Conservation (phyloP, 129 eudicot genomes). For the Tagetes patula region DNA sequence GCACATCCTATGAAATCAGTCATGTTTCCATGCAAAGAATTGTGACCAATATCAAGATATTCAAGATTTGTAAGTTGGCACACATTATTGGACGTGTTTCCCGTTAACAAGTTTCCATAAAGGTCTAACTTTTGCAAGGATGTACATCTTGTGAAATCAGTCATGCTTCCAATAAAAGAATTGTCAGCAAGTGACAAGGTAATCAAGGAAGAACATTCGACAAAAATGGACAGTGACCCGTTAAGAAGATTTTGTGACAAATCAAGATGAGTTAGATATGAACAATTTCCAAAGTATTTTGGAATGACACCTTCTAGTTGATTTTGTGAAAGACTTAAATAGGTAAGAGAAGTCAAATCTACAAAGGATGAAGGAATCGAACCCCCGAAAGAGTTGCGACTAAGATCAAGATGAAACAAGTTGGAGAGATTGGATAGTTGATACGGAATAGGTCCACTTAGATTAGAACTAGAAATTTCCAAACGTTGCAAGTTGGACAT, state of each 20-base stretch:
- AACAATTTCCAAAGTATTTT: constrained; percentile 2
- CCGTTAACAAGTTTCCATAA: no score
- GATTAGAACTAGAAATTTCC: background rate
- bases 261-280: background rate
- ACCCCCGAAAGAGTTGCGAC: background rate
- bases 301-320: constrained; percentile 5
- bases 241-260: constrained; percentile 20
- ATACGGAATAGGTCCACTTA: constrained; percentile 20
- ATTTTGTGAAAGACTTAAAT: background rate
- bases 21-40: background rate
- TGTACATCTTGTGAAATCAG: no score
- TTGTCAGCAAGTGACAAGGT: no score
- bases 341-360: background rate
- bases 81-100: no score
- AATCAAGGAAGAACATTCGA: no score
- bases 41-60: constrained; percentile 20
- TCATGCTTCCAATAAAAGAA: no score
- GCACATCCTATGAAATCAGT: background rate
- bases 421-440: constrained; percentile 28
- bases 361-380: constrained; percentile 16
- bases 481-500: constrained; percentile 22
- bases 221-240: constrained; percentile 9
- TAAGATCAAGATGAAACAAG: constrained; percentile 28
- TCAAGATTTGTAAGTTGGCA: no score
- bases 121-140: no score